These are phyloP conservation scores for Verticillium longisporum DNA, from an alignment of 2,329 filamentous ascomycete species.

Conservation along the genomic window DNA sequence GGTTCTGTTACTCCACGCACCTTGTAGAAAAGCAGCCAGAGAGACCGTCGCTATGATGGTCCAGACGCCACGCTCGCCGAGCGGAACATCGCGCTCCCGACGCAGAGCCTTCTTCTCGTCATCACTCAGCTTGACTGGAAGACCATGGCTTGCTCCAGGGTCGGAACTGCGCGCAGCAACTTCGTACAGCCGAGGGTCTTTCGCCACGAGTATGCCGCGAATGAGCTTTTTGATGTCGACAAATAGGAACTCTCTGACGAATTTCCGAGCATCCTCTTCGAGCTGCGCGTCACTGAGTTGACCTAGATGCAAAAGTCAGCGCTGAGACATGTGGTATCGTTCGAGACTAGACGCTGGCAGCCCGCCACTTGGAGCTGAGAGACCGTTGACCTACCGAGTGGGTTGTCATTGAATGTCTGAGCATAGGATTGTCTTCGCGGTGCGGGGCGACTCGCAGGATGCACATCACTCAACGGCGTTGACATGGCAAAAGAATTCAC, in stretches of 20 bases:
- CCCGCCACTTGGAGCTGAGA: not conserved
- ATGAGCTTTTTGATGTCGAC: slow-evolving; percentile 23
- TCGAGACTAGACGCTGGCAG: not conserved
- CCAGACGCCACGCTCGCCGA: slow-evolving; percentile 30
- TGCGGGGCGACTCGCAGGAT: not conserved
- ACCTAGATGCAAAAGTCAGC: slow-evolving; percentile 15
- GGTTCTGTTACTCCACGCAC: not conserved
- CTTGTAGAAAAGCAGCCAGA: slow-evolving; percentile 35
- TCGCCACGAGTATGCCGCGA: slow-evolving; percentile 32
- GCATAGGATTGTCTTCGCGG: slow-evolving; percentile 20
- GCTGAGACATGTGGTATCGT: not conserved
- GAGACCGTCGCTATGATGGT: slow-evolving; percentile 34
- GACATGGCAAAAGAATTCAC: not conserved
- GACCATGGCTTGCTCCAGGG: slow-evolving; percentile 10
- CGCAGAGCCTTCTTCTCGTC: slow-evolving; percentile 29
- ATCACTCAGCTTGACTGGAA: slow-evolving; percentile 22
- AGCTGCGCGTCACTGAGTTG: slow-evolving; percentile 29
- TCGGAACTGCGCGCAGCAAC: slow-evolving; percentile 22
- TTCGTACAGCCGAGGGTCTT: slow-evolving; percentile 31
- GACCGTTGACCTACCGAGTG: slow-evolving; percentile 19
- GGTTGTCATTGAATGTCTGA: slow-evolving; percentile 27
- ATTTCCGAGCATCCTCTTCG: slow-evolving; percentile 24
- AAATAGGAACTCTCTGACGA: slow-evolving; percentile 19
- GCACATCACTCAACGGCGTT: not conserved
- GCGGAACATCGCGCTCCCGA: slow-evolving; percentile 28